Evolutionary conservation across 768 basidiomycete genomes (phyloP).

Genomic region (Calocybe indica): DNA sequence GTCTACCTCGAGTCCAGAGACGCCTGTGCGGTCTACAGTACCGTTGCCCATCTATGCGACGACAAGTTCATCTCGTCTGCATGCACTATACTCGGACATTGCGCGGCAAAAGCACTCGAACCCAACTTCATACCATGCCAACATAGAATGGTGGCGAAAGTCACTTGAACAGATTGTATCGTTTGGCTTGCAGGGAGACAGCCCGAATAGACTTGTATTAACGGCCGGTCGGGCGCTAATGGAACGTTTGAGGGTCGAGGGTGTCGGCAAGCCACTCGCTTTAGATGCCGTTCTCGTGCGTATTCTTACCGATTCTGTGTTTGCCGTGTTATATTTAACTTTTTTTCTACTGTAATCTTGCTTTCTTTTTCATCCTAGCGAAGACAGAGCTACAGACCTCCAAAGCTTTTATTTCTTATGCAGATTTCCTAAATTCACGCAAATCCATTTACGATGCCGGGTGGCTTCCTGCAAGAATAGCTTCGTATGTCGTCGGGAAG

Average conservation of each 20-base stretch:
- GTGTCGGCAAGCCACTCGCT: constrained; percentile 71
- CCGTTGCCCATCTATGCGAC: constrained; percentile 24
- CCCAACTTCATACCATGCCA: constrained; percentile 73
- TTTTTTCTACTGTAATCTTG: background rate
- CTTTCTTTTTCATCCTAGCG: constrained; percentile 32
- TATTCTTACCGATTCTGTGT: too few species aligned
- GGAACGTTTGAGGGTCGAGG: constrained; percentile 58
- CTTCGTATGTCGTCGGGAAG: constrained; percentile 64
- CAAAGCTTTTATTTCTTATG: constrained; percentile 38
- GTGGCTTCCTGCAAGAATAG: constrained; percentile 66
- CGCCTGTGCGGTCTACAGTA: background rate
- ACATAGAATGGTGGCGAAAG: constrained; percentile 84
- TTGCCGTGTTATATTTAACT: constrained; percentile 9
- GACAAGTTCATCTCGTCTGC: constrained; percentile 50
- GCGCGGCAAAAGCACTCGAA: constrained; percentile 81
- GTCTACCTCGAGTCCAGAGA: background rate
- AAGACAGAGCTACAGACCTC: constrained; percentile 60
- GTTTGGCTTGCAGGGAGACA: constrained; percentile 44
- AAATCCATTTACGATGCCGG: constrained; percentile 64
- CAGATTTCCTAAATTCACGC: constrained; percentile 49
- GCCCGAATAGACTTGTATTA: constrained; percentile 51
- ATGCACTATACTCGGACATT: constrained; percentile 85
- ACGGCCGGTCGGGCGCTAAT: constrained; percentile 46
- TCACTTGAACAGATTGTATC: constrained; percentile 58
- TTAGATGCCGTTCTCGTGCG: constrained; percentile 71